Percentiles rank a stretch among this genome's conserved stretches.
Conservation (phyloP, 371 early-diverging fungal species). For the Thermomucor indicae-seudaticae region DNA sequence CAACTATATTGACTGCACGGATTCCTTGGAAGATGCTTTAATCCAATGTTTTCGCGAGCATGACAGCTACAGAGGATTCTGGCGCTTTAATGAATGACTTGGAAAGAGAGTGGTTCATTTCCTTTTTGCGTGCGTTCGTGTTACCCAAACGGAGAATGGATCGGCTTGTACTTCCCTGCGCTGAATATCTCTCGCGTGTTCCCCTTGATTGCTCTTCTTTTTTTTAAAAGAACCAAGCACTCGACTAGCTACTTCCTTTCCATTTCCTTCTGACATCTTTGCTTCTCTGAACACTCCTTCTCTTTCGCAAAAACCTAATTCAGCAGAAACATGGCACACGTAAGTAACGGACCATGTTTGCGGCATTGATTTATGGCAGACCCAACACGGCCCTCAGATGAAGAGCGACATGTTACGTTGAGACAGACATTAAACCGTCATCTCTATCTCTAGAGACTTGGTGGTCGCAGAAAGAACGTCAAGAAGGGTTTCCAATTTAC, state of each 20-base stretch:
- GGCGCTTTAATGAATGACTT: no score
- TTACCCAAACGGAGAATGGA: slow-evolving; percentile 1
- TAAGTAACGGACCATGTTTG: no score
- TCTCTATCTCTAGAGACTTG: slow-evolving; percentile 35
- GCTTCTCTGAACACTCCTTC: neutral
- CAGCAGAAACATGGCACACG: slow-evolving; percentile 12
- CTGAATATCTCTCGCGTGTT: neutral
- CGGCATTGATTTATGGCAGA: no score
- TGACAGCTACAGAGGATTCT: no score
- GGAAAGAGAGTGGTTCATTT: slow-evolving; percentile 1
- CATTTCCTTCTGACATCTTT: slow-evolving; percentile 1
- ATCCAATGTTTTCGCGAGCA: no score
- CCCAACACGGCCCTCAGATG: no score
- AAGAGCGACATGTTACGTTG: no score
- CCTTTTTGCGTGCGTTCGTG: neutral
- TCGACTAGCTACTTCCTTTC: slow-evolving; percentile 3
- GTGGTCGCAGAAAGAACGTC: slow-evolving; percentile 87
- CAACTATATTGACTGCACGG: no score
- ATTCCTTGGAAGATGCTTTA: no score
- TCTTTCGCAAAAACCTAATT: slow-evolving; percentile 1
- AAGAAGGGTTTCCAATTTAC: slow-evolving; percentile 96
- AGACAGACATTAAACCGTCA: neutral
- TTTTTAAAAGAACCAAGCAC: slow-evolving; percentile 10
- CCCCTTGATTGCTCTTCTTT: slow-evolving; percentile 7
- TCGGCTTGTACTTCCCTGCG: slow-evolving; percentile 4